Base-by-base conservation (phyloP, 805 yeast genomes). In the Priceomyces castillae region DNA sequence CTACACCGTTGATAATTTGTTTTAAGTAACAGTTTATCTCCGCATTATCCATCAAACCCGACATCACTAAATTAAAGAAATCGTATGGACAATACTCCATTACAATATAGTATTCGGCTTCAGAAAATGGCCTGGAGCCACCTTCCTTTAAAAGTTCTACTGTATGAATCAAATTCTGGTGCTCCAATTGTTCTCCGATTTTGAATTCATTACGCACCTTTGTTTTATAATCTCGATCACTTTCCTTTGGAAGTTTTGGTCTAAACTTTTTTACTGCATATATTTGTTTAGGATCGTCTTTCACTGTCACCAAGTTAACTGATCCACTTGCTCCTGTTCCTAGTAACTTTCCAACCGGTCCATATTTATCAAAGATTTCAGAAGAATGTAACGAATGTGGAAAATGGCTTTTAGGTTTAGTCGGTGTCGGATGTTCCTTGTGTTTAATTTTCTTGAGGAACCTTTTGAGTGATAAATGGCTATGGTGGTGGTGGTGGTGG, bases 281-380 rank as follows among this genome's bases (percentile, higher is more conserved):
- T 3, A 87, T 61, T 47, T 78, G 74, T 23, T 42, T 38, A 7
- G 63, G 52, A 50, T 82, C 82, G 0, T 76, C 61, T 23, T 78
- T 73, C 41, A 85, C 76, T 46, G 80, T 78, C 46, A 90, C 84
- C 41, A 88, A 74, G 34, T 85, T 77, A n/a, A 90, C 98, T 0
- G 94, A 84, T 1, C 98, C 97, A 18, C 95, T 90, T 1, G 97
- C 97, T 11, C 98, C 98, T 45, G 90, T 81, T 17, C 98, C 98
- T 39, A 89, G 69, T 17, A 84, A 70, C 48, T 77, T 76, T 10
- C 95, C 95, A 18, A 80, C 73, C 5, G 59, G 46, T 33, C 95
- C 94, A 62, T 88, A 89, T 53, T 84, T 83, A 41, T 80, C 51
- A 42, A 56, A 61, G 18, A 69, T 46, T 7, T 56, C 57, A 14